Percentiles rank a stretch among this genome's conserved stretches.
Evolutionary conservation across 2,329 filamentous ascomycete genomes (phyloP).

Genomic region (Colletotrichum sp.): DNA sequence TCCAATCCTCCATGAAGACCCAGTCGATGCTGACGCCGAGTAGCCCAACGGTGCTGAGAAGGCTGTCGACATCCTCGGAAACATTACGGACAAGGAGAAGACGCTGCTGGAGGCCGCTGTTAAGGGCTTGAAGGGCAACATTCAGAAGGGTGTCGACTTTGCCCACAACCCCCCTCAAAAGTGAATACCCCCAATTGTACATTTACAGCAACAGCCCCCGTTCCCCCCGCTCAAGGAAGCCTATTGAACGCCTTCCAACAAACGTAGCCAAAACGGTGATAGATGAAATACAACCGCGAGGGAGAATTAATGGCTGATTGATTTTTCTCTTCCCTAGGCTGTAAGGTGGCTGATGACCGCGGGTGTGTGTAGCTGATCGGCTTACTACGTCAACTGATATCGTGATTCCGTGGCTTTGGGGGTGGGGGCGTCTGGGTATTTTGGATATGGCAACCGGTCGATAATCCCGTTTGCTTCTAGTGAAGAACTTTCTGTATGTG

Average conservation of each 20-base stretch:
- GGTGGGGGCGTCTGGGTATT: background rate
- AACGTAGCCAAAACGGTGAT: conserved; percentile 24
- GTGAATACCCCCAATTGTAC: conserved; percentile 60
- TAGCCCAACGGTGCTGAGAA: conserved; percentile 87
- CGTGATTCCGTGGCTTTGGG: background rate
- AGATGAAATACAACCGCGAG: conserved; percentile 21
- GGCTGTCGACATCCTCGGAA: conserved; percentile 78
- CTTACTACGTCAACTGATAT: background rate
- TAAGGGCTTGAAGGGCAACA: conserved; percentile 87
- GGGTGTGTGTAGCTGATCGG: background rate
- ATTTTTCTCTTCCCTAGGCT: conserved; percentile 30
- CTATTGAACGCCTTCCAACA: conserved; percentile 8
- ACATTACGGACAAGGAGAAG: conserved; percentile 87
- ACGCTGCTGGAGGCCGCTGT: conserved; percentile 78
- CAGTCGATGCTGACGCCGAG: conserved; percentile 28
- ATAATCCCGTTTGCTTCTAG: background rate
- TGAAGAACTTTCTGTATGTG: background rate
- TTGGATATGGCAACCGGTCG: background rate
- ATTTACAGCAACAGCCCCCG: conserved; percentile 4
- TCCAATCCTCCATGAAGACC: background rate
- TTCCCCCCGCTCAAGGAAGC: background rate
- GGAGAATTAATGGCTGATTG: conserved; percentile 32
- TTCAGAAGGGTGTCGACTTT: conserved; percentile 91
- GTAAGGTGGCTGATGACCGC: conserved; percentile 23
- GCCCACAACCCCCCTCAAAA: conserved; percentile 87